Evolutionary conservation across 805 yeast genomes (phyloP).

Genomic region (Monosporozyma unispora): DNA sequence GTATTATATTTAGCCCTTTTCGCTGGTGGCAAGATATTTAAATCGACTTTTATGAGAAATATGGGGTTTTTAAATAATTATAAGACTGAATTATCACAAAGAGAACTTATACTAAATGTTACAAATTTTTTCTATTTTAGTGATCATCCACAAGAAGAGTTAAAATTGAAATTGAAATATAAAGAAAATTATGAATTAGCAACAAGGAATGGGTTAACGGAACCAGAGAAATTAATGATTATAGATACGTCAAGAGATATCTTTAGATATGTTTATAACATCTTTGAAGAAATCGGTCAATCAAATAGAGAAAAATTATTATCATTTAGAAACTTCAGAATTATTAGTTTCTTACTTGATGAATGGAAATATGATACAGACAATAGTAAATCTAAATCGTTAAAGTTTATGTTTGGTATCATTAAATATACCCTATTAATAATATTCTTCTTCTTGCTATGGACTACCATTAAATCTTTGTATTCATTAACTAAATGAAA

Average conservation of each 20-base stretch:
- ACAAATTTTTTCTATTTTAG: slow-evolving; percentile 48
- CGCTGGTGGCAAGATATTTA: slow-evolving; percentile 75
- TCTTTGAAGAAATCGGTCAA: slow-evolving; percentile 58
- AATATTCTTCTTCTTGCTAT: background rate
- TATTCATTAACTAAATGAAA: background rate
- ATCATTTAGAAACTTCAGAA: slow-evolving; percentile 45
- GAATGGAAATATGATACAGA: slow-evolving; percentile 27
- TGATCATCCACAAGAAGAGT: slow-evolving; percentile 48
- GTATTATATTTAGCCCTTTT: slow-evolving; percentile 77
- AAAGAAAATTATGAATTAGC: slow-evolving; percentile 71
- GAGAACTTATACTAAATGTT: slow-evolving; percentile 37
- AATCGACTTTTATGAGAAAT: slow-evolving; percentile 55
- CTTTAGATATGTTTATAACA: slow-evolving; percentile 50
- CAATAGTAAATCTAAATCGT: background rate
- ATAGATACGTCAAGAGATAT: slow-evolving; percentile 60
- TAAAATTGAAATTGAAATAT: slow-evolving; percentile 52
- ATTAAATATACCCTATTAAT: slow-evolving; percentile 2
- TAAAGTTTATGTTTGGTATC: background rate
- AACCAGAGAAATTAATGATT: slow-evolving; percentile 59
- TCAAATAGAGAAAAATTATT: slow-evolving; percentile 53
- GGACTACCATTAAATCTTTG: background rate
- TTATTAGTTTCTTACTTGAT: slow-evolving; percentile 29
- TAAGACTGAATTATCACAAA: background rate
- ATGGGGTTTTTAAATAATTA: slow-evolving; percentile 69
- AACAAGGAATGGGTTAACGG: slow-evolving; percentile 63